These are phyloP conservation scores for Xylaria sp. DNA, from an alignment of 2,329 filamentous ascomycete genomes.

Conservation along the genomic window DNA sequence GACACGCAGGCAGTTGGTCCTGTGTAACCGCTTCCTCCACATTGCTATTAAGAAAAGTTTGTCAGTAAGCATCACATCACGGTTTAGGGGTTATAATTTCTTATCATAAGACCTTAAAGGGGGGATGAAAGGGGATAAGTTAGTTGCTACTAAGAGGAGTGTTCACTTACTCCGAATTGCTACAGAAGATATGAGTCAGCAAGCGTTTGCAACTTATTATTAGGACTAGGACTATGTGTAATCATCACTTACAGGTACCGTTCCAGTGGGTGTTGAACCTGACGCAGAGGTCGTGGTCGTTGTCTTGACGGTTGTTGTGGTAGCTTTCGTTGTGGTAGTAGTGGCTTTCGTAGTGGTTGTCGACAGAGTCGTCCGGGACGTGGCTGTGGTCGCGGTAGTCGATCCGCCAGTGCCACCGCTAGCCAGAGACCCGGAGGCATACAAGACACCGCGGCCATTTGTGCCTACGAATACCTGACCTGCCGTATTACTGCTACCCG, in stretches of 20 bases:
- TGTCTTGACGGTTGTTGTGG: conserved; percentile 13
- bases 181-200: background rate
- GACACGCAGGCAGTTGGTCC: conserved; percentile 37
- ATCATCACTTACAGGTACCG: conserved; percentile 19
- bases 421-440: conserved; percentile 44
- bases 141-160: background rate
- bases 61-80: conserved; percentile 9
- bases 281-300: conserved; percentile 16
- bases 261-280: conserved; percentile 19
- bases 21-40: conserved; percentile 36
- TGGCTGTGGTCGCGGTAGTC: conserved; percentile 7
- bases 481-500: conserved; percentile 58
- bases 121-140: background rate
- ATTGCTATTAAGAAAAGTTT: conserved; percentile 33
- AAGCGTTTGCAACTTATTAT: background rate
- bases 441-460: conserved; percentile 60
- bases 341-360: conserved; percentile 20
- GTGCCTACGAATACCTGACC: conserved; percentile 61
- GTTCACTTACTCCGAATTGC: conserved; percentile 29
- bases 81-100: background rate
- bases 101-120: background rate
- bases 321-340: conserved; percentile 3
- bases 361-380: conserved; percentile 7
- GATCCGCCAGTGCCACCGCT: conserved; percentile 12
- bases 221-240: background rate